These are phyloP conservation scores for Talaromyces nanjingensis DNA, from an alignment of 495 filamentous ascomycete genomes.

Conservation along the genomic window DNA sequence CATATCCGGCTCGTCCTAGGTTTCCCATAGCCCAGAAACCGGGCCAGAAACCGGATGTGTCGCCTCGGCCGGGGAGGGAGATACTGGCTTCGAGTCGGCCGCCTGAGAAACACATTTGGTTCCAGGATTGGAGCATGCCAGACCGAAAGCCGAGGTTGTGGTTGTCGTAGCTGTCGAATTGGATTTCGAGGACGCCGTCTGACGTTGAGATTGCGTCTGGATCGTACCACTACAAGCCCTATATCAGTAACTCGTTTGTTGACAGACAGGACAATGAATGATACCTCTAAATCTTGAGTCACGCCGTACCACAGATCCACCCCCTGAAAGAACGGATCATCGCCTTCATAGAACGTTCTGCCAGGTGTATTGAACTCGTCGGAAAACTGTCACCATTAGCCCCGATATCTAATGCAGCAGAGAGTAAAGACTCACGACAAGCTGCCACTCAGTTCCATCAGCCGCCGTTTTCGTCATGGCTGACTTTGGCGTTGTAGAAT, in stretches of 20 bases:
- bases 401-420: constrained; percentile 6
- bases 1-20: constrained; percentile 62
- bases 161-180: constrained; percentile 60
- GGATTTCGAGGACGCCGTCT: constrained; percentile 59
- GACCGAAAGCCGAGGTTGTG: constrained; percentile 67
- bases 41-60: constrained; percentile 68
- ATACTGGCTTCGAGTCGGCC: constrained; percentile 71
- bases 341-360: constrained; percentile 65
- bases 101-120: constrained; percentile 71
- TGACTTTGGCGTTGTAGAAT: constrained; percentile 62
- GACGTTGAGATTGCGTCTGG: constrained; percentile 66
- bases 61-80: constrained; percentile 64
- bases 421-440: constrained; percentile 47
- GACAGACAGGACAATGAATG: background rate
- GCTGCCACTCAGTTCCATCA: constrained; percentile 54
- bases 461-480: constrained; percentile 48
- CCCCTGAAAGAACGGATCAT: constrained; percentile 66
- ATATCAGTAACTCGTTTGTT: background rate
- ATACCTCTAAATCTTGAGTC: constrained; percentile 64
- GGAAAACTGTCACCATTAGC: constrained; percentile 48
- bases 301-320: constrained; percentile 78
- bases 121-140: constrained; percentile 81
- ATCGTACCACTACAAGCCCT: constrained; percentile 60
- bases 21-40: constrained; percentile 81
- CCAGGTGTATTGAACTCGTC: constrained; percentile 71